Conservation (phyloP, 129 eudicot species). For the Helianthus tuberosus region DNA sequence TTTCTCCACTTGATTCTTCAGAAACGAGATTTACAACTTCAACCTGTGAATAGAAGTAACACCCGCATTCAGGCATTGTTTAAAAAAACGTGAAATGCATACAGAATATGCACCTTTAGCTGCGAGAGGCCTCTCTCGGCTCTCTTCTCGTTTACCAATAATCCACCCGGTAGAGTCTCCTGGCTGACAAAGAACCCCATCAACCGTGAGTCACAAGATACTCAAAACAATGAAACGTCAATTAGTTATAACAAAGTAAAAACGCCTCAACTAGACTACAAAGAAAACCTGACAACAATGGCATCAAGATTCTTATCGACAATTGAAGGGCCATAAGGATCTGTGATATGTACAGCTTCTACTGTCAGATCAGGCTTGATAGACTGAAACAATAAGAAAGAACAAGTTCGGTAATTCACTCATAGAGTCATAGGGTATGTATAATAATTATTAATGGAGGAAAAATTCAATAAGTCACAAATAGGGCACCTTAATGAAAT, state of each 20-base stretch:
- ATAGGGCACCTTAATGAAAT: slow-evolving; percentile 76
- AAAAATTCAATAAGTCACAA: neutral
- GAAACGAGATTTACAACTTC: slow-evolving; percentile 74
- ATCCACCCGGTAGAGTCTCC: slow-evolving; percentile 87
- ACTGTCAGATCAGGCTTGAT: slow-evolving; percentile 76
- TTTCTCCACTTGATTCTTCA: slow-evolving; percentile 57
- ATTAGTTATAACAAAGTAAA: neutral
- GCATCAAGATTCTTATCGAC: slow-evolving; percentile 85
- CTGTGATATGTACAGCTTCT: slow-evolving; percentile 79
- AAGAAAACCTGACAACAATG: slow-evolving; percentile 77
- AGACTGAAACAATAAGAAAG: slow-evolving; percentile 46
- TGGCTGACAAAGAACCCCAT: slow-evolving; percentile 66
- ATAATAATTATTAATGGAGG: neutral
- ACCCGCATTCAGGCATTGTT: slow-evolving; percentile 5
- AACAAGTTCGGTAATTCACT: slow-evolving; percentile 3
- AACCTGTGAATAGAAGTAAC: slow-evolving; percentile 43
- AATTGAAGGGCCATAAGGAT: slow-evolving; percentile 93
- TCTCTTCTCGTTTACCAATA: slow-evolving; percentile 83
- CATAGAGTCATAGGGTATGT: neutral
- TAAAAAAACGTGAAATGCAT: neutral
- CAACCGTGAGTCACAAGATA: neutral
- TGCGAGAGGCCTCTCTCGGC: slow-evolving; percentile 80
- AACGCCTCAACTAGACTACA: neutral
- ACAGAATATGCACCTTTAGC: slow-evolving; percentile 58
- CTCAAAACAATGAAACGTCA: neutral